Percentiles rank a stretch among this genome's conserved stretches.
Conservation (phyloP, 345 rosid genomes). For the Heritiera fomes region DNA sequence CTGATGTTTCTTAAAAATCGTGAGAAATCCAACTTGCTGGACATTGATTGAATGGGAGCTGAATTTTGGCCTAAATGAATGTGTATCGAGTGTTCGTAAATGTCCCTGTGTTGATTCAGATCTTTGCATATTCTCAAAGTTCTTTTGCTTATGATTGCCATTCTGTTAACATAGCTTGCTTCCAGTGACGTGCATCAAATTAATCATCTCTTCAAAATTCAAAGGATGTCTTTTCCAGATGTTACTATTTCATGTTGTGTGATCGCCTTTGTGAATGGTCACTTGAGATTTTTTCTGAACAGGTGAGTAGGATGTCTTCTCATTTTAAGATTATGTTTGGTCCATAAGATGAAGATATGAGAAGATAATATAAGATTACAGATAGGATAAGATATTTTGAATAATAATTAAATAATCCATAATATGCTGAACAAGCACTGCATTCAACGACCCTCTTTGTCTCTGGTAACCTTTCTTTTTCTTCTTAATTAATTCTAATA, state of each 20-base stretch:
- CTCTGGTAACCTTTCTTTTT: neutral
- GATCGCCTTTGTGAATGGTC: neutral
- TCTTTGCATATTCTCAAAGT: neutral
- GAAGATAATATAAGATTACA: too few species aligned
- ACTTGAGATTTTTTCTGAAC: neutral
- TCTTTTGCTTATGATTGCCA: neutral
- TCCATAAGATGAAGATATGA: too few species aligned
- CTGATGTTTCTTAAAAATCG: too few species aligned
- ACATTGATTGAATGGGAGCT: neutral
- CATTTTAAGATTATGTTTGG: too few species aligned
- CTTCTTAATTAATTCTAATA: neutral
- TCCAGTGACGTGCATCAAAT: neutral
- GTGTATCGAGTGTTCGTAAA: neutral
- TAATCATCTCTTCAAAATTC: neutral
- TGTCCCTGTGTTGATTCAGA: neutral
- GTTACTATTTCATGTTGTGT: too few species aligned
- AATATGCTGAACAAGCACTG: conserved; percentile 17
- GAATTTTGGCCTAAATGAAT: neutral
- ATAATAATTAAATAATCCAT: too few species aligned
- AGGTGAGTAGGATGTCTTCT: too few species aligned
- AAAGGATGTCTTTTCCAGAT: too few species aligned
- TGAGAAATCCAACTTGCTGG: neutral
- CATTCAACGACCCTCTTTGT: conserved; percentile 12
- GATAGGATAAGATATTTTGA: too few species aligned
- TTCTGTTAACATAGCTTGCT: neutral